A percentile compares a stretch with the other conserved stretches of the same genome.
Evolutionary conservation across 441 rosid genomes (phyloP).

Genomic region (Syzygium syzygioides): DNA sequence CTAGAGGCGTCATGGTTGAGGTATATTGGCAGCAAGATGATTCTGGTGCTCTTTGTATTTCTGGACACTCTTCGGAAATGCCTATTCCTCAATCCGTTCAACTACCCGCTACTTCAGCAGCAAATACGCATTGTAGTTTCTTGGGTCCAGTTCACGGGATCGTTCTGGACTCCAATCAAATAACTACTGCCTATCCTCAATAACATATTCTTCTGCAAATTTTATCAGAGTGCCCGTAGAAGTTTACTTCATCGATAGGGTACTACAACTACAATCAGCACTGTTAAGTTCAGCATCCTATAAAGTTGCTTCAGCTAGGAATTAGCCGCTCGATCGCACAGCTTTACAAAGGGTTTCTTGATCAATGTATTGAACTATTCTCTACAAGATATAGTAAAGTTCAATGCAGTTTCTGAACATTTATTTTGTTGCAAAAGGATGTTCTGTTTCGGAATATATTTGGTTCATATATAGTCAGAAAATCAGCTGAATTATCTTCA

Average conservation of each 20-base stretch:
- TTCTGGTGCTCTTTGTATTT: slow-evolving; percentile 62
- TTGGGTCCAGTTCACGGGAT: slow-evolving; percentile 43
- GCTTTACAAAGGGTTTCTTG: not conserved
- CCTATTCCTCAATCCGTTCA: slow-evolving; percentile 40
- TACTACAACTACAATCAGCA: not conserved
- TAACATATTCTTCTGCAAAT: not conserved
- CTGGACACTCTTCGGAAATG: slow-evolving; percentile 68
- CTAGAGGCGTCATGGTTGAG: slow-evolving; percentile 81
- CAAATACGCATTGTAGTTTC: slow-evolving; percentile 2
- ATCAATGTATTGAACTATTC: not conserved
- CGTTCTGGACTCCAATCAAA: slow-evolving; percentile 48
- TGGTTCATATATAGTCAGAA: not conserved
- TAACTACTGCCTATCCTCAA: not conserved
- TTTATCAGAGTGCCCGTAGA: not conserved
- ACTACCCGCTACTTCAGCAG: slow-evolving; percentile 13
- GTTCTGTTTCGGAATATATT: not conserved
- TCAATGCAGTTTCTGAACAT: not conserved
- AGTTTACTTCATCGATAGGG: not conserved
- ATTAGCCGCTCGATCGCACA: not conserved
- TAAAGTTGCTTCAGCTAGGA: not conserved
- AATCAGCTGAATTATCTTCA: not conserved
- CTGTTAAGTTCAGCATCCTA: not conserved
- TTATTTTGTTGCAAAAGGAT: not conserved
- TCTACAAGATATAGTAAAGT: not conserved
- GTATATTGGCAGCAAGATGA: slow-evolving; percentile 88